Base-by-base conservation (phyloP, 768 basidiomycete species). In the Melanogaster broomeanus region DNA sequence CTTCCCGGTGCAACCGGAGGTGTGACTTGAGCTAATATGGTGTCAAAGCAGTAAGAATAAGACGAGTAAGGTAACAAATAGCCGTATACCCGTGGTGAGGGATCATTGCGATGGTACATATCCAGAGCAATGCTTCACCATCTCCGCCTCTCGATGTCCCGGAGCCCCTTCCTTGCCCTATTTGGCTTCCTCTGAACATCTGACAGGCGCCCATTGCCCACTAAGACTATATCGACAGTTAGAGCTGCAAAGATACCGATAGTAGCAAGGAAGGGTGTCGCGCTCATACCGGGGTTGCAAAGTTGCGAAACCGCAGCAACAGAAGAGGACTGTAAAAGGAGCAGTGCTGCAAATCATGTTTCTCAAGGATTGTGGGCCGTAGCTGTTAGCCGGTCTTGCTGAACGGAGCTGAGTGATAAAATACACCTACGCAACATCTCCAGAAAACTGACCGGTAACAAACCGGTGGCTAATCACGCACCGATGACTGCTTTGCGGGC, bases 1-100 rank as follows among this genome's bases (percentile, higher is more conserved):
- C 91, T 76, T 79, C 30, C 92, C 91, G 42, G 88, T 81, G 9
- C 93, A 82, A 21, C 94, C 94, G 0, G 89, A 52, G 60, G 41
- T 41, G 42, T 10, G 9, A 48, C 42, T 50, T 31, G 12, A 38
- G 42, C 6, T 4, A 12, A 2, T 11, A 18, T n/a, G 7, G 1
- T 5, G 4, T 18, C 19, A 45, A 19, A 18, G 69, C 7, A 2
- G 18, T 7, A 16, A 13, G 24, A 96, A 91, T 61, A 98, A 97
- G 19, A 98, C 87, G 40, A 95, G 90, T 37, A 91, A 59, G 6
- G 83, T 77, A 37, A 79, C 66, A 34, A 83, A 62, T 28, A 90
- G 62, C 58, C 88, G 76, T 0, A 78, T 69, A 19, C 88, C 85
- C 0, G 79, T 73, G 9, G 83, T 62, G 22, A 90, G 65, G 8